Base-by-base conservation (phyloP, 192 early-diverging fungal species). In the Backusella luteola region DNA sequence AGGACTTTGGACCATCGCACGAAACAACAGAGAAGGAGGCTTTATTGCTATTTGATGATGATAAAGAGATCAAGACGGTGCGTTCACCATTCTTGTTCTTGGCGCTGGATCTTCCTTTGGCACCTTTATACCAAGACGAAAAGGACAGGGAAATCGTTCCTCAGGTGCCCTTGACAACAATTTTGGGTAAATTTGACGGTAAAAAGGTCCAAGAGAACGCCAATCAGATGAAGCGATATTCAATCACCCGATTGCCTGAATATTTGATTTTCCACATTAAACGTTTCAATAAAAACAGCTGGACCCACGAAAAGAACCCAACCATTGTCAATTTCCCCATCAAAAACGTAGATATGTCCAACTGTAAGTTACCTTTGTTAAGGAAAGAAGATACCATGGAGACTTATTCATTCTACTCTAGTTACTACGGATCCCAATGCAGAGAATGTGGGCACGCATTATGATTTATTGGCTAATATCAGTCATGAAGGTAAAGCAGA, bases 261-360 rank as follows among this genome's bases (percentile, higher is more conserved):
- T 99, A 93, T 78, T 83, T 99, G 21, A 93, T 99, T 32, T 93
- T 98, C 71, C 93, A 96, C 78, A 91, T 98, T 68, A 96, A 95
- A 77, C 87, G 98, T 12, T 96, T 99, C 71, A 89, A 90, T 0
- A 96, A 94, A 74, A 94, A 93, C 81, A 93, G 90, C 63, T 95
- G 93, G 83, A 82, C 88, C 1, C 79, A 82, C 23, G 98, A 99
- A 79, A 97, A 97, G 84, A 99, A 99, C 79, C 94, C 94, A 0
- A 99, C 98, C 0, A 97, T 99, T 76, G 96, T 99, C 4, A 97
- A 96, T 73, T 99, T 95, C 71, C 94, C 96, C 1, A 92, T 97
- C 53, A 93, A 91, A 67, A 92, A 93, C 71, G 78, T 97, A 6
- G 91, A 95, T 69, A 92, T 99, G 92, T 77, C 89, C 12, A 90